A percentile compares a stretch with the other conserved stretches of the same genome.
Conservation (phyloP, 257 asterid genomes). For the Fraxinus anomala region DNA sequence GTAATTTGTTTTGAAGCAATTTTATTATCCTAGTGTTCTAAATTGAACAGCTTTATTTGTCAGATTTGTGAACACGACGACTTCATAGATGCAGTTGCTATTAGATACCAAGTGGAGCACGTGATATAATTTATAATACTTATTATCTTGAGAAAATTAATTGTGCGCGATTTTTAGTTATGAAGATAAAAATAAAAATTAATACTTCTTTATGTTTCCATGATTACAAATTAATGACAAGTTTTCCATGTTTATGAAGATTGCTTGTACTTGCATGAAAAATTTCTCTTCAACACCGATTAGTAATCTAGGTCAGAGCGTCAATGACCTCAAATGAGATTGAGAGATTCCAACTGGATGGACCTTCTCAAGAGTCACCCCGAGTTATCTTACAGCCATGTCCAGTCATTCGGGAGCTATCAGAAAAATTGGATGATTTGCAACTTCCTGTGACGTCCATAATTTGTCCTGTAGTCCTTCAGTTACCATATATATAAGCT, state of each 20-base stretch:
- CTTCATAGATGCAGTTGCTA: neutral
- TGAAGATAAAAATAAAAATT: no score
- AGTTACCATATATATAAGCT: no score
- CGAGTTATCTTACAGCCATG: no score
- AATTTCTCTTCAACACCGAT: neutral
- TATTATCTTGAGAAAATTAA: neutral
- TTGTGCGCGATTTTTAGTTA: neutral
- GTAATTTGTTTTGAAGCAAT: slow-evolving; percentile 17
- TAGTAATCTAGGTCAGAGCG: neutral
- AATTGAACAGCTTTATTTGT: neutral
- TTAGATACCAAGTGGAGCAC: neutral
- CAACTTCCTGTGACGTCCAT: no score
- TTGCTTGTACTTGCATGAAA: neutral
- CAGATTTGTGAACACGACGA: neutral
- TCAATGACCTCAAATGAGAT: no score
- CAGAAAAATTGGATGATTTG: no score
- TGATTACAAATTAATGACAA: neutral
- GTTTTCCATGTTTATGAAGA: neutral
- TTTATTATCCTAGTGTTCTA: neutral
- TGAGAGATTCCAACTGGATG: no score
- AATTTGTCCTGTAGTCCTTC: no score
- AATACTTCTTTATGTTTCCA: neutral
- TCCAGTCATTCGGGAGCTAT: no score
- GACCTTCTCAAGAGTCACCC: no score
- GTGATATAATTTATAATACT: neutral